Percentiles rank a stretch among this genome's conserved stretches.
Conservation (phyloP, 2,329 filamentous ascomycete genomes). For the Talaromyces sp. region DNA sequence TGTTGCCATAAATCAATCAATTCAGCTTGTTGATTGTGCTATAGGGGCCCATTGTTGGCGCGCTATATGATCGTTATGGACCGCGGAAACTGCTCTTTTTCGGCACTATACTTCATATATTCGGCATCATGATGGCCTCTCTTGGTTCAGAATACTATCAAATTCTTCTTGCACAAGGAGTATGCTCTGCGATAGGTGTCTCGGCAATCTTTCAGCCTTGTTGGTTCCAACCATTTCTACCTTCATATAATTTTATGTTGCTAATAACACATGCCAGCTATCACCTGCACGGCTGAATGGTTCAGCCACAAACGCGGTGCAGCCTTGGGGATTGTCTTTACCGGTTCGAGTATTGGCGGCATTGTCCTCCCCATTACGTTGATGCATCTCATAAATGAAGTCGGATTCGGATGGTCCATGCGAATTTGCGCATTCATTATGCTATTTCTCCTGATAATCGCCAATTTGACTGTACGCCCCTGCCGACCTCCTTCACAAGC, state of each 20-base stretch:
- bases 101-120: not conserved
- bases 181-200: not conserved
- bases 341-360: conserved; percentile 47
- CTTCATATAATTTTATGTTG: conserved; percentile 37
- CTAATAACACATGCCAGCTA: conserved; percentile 35
- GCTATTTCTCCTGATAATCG: conserved; percentile 38
- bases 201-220: not conserved
- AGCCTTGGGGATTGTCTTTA: conserved; percentile 41
- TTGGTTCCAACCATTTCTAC: conserved; percentile 3
- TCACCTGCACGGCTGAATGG: conserved; percentile 41
- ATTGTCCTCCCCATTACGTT: conserved; percentile 46
- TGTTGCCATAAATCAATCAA: not conserved
- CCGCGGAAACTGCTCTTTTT: conserved; percentile 17
- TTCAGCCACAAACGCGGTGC: conserved; percentile 43
- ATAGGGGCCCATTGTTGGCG: not conserved
- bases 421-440: conserved; percentile 48
- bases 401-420: conserved; percentile 48
- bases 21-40: not conserved
- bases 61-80: conserved; percentile 34
- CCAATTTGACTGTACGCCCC: conserved; percentile 21
- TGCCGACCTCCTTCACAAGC: conserved; percentile 16
- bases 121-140: conserved; percentile 22
- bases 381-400: conserved; percentile 43
- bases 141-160: conserved; percentile 47
- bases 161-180: conserved; percentile 40